phyloP scores from a whole-genome alignment of 352 stramenopile species.

The Phytophthora nicotianae region DNA sequence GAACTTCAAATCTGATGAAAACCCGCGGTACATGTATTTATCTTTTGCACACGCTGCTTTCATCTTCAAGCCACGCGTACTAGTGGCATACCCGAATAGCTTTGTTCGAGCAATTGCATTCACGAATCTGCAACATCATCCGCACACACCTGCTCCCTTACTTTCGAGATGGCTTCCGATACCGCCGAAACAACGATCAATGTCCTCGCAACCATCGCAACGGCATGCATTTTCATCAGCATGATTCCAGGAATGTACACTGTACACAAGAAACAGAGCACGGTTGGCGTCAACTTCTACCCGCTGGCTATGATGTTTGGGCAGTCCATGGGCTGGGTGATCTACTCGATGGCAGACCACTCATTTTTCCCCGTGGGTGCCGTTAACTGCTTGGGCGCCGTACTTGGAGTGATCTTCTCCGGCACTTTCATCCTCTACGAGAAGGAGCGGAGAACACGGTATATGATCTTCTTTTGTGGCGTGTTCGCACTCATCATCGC shows the following conservation, averaged over 20 bases:
- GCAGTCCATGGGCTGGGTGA: constrained; percentile 35
- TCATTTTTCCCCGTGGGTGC: constrained; percentile 32
- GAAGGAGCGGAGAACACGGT: constrained; percentile 29
- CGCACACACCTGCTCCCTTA: background rate
- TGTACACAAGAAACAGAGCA: constrained; percentile 31
- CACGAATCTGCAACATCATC: background rate
- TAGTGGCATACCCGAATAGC: background rate
- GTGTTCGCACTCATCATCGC: constrained; percentile 27
- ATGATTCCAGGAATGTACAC: constrained; percentile 33
- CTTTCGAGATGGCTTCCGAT: constrained; percentile 25
- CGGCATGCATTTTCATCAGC: constrained; percentile 39
- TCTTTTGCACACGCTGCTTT: background rate
- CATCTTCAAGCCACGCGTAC: constrained; percentile 17
- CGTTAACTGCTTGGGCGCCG: constrained; percentile 34
- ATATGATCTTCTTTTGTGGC: constrained; percentile 19
- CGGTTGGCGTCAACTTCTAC: constrained; percentile 7
- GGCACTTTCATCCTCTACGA: constrained; percentile 30
- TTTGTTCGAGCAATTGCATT: constrained; percentile 4
- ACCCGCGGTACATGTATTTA: too few relatives aligned
- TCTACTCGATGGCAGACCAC: constrained; percentile 18
- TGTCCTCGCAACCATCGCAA: constrained; percentile 37
- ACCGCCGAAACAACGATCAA: constrained; percentile 33
- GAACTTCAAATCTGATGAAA: constrained; percentile 7
- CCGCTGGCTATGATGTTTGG: constrained; percentile 36
- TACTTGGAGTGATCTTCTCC: constrained; percentile 30